These are phyloP conservation scores for Leucosporidium yakuticum DNA, from an alignment of 768 basidiomycete genomes.

Conservation along the genomic window DNA sequence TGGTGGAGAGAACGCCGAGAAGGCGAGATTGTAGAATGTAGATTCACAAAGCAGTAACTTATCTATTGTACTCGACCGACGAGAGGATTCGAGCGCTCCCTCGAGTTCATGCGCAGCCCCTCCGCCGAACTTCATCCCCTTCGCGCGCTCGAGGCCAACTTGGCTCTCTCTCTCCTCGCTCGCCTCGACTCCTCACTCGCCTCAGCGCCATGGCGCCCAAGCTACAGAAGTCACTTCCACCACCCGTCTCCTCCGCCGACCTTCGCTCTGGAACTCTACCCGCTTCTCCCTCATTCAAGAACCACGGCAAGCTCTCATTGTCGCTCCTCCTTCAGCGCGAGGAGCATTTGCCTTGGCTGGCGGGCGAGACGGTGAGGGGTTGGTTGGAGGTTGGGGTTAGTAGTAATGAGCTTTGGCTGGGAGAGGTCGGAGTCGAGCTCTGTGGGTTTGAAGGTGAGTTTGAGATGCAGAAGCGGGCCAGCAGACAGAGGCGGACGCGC, in stretches of 20 bases:
- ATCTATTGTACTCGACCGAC: neutral
- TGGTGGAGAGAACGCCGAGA: neutral
- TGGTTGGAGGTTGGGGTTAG: slow-evolving; percentile 29
- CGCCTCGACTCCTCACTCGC: neutral
- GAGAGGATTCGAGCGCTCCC: neutral
- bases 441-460: slow-evolving; percentile 33
- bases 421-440: slow-evolving; percentile 34
- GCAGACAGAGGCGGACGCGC: neutral
- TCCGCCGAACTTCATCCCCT: neutral
- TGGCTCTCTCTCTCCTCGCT: neutral
- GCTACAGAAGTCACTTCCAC: neutral
- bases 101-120: neutral
- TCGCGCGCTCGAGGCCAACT: neutral
- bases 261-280: neutral
- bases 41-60: neutral
- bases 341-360: neutral
- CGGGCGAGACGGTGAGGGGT: slow-evolving; percentile 28
- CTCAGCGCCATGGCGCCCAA: neutral
- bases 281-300: neutral
- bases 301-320: neutral
- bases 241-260: neutral
- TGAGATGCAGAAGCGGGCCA: neutral
- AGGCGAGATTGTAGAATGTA: neutral
- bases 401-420: slow-evolving; percentile 23
- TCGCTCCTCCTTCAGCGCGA: slow-evolving; percentile 13